phyloP scores from a whole-genome alignment of 345 rosid genomes.

The Angophora floribunda region DNA sequence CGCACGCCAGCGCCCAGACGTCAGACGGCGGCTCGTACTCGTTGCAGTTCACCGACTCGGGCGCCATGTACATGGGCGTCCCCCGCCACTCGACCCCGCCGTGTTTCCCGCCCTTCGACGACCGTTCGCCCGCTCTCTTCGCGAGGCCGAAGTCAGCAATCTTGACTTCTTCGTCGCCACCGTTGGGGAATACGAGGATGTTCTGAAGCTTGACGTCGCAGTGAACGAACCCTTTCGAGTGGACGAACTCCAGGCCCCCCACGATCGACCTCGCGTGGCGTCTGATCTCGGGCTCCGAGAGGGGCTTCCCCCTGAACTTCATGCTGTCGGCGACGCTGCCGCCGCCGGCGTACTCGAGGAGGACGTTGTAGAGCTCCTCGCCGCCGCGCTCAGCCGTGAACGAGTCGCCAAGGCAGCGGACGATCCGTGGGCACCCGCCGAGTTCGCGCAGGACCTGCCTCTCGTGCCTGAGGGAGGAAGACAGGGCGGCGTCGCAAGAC shows the following conservation, averaged over 20 bases:
- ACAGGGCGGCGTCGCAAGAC: constrained; percentile 25
- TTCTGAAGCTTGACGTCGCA: constrained; percentile 11
- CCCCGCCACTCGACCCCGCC: constrained; percentile 36
- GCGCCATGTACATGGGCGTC: constrained; percentile 73
- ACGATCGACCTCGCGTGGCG: constrained; percentile 41
- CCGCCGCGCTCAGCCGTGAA: constrained; percentile 24
- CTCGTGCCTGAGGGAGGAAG: constrained; percentile 46
- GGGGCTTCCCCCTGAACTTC: constrained; percentile 14
- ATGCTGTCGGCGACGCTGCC: constrained; percentile 44
- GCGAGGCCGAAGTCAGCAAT: constrained; percentile 80
- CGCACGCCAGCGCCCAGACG: constrained; percentile 85
- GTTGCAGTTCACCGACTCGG: constrained; percentile 52
- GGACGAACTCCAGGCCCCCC: constrained; percentile 47
- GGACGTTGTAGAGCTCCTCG: constrained; percentile 38
- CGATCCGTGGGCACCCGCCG: constrained; percentile 35
- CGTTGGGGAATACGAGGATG: constrained; percentile 30
- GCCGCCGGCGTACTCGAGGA: constrained; percentile 65
- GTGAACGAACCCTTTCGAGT: constrained; percentile 58
- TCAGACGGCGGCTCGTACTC: constrained; percentile 61
- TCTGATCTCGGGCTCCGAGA: constrained; percentile 44
- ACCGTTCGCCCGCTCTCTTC: constrained; percentile 7
- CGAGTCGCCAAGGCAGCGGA: constrained; percentile 45
- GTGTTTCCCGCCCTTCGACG: background rate
- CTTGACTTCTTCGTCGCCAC: constrained; percentile 6
- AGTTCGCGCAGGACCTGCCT: constrained; percentile 23